These are phyloP conservation scores for Quercus tomentella DNA, from an alignment of 331 rosid species.

Conservation along the genomic window DNA sequence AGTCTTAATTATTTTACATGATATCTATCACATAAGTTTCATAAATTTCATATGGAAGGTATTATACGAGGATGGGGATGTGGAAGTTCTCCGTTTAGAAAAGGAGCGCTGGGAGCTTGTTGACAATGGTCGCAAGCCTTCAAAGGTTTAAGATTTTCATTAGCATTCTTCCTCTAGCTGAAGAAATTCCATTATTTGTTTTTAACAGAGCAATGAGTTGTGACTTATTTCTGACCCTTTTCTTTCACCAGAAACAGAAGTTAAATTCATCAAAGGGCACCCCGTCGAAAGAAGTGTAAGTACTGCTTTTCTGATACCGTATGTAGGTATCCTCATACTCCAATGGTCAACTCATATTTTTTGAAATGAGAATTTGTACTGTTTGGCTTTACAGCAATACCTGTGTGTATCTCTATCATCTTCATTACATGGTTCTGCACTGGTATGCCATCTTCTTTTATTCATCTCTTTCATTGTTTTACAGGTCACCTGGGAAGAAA, in stretches of 20 bases:
- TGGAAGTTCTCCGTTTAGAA: constrained; percentile 82
- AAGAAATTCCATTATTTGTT: constrained; percentile 10
- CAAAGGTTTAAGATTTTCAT: constrained; percentile 51
- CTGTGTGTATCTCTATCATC: constrained; percentile 7
- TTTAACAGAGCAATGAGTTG: constrained; percentile 12
- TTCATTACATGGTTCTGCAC: constrained; percentile 7
- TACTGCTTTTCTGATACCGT: constrained; percentile 16
- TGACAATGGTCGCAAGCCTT: constrained; percentile 68
- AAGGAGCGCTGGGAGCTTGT: constrained; percentile 89
- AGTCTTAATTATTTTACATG: not conserved
- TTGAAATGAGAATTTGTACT: not conserved
- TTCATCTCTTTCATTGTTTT: constrained; percentile 22
- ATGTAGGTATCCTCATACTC: not conserved
- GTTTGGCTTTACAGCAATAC: constrained; percentile 18
- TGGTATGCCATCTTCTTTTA: constrained; percentile 15
- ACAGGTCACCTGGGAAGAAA: constrained; percentile 53
- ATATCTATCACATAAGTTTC: not conserved
- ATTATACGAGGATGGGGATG: constrained; percentile 87
- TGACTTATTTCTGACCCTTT: constrained; percentile 26
- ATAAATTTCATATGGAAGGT: constrained; percentile 46
- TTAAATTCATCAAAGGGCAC: constrained; percentile 40
- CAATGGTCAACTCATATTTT: not conserved
- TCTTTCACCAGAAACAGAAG: constrained; percentile 49
- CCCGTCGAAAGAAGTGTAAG: constrained; percentile 60
- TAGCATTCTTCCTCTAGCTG: constrained; percentile 19